These are phyloP conservation scores for Mrakia gelida DNA, from an alignment of 768 basidiomycete genomes.

Conservation along the genomic window DNA sequence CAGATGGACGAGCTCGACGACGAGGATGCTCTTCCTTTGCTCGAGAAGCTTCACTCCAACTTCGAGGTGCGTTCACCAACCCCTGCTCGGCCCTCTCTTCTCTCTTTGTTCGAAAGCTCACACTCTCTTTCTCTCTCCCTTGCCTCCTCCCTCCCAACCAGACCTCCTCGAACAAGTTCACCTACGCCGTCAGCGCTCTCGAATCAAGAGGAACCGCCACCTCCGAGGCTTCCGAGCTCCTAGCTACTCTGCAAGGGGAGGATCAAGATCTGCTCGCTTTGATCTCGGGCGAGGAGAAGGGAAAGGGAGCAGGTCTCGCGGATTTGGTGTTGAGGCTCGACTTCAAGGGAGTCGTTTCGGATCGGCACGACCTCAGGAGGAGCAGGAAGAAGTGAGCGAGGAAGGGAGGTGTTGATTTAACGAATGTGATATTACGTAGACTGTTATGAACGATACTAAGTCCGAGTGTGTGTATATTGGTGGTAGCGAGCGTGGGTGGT, in stretches of 20 bases:
- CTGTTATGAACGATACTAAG: too few relatives aligned
- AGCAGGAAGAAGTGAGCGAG: background rate
- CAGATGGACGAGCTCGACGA: constrained; percentile 57
- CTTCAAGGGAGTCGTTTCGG: background rate
- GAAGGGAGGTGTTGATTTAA: background rate
- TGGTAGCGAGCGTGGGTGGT: too few relatives aligned
- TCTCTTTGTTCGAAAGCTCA: background rate
- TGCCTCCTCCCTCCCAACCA: background rate
- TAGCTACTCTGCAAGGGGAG: too few relatives aligned
- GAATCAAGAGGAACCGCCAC: background rate
- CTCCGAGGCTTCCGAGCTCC: background rate
- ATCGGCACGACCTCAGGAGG: background rate
- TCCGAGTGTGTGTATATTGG: too few relatives aligned
- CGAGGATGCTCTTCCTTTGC: constrained; percentile 57
- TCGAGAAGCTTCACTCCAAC: constrained; percentile 37
- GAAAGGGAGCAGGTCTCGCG: background rate
- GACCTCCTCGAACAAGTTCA: background rate
- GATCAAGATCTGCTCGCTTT: background rate
- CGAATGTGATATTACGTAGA: background rate
- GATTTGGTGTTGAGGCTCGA: background rate
- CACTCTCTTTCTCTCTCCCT: background rate
- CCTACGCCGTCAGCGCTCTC: background rate
- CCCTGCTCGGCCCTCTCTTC: background rate
- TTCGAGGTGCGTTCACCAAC: background rate
- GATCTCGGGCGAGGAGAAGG: background rate